Evolutionary conservation across 2,329 filamentous ascomycete genomes (phyloP).

Genomic region (Tolypocladium tropicale): DNA sequence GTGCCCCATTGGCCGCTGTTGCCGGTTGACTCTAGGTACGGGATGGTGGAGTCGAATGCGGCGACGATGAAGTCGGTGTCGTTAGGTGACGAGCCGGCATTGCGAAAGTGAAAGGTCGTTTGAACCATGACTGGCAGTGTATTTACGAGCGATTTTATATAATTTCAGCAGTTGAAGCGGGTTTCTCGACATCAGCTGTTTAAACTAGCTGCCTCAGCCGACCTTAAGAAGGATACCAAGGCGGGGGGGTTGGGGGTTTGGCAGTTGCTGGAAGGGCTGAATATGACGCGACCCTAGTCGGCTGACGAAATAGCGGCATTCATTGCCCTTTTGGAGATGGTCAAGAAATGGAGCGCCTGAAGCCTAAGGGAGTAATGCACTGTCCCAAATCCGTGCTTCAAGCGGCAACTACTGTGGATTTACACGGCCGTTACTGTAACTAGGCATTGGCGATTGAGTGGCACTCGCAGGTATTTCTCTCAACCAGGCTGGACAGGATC

Average conservation of each 20-base stretch:
- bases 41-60: constrained; percentile 18
- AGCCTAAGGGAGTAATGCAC: neutral
- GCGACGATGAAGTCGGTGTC: constrained; percentile 18
- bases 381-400: neutral
- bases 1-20: constrained; percentile 18
- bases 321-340: neutral
- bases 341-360: neutral
- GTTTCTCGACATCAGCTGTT: neutral
- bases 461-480: too few species aligned
- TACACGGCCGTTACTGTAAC: neutral
- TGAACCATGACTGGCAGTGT: neutral
- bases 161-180: neutral
- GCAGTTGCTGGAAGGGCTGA: neutral
- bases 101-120: constrained; percentile 12
- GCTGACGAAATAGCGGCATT: neutral
- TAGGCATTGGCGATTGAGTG: neutral
- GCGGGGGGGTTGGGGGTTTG: neutral
- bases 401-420: neutral
- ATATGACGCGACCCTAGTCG: neutral
- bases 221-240: neutral
- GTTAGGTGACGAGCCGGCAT: constrained; percentile 9
- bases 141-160: neutral
- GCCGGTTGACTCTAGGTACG: constrained; percentile 15
- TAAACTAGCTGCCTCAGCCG: too few species aligned
- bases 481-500: too few species aligned